Evolutionary conservation across 2,329 filamentous ascomycete genomes (phyloP).

Genomic region (Nemania sp.): DNA sequence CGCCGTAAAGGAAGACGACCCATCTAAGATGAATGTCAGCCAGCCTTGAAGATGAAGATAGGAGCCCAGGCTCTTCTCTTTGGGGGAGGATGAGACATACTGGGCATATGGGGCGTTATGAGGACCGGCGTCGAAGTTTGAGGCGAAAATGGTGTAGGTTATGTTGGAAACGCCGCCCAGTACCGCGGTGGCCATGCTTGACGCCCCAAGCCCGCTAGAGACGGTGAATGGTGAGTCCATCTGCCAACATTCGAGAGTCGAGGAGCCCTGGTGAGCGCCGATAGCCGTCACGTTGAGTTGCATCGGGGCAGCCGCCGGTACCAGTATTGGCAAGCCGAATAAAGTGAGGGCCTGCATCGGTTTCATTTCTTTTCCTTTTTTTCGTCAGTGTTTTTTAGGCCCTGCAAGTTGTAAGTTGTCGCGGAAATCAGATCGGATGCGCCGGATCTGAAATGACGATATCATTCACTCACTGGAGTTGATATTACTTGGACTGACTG

Average conservation of each 20-base stretch:
- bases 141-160: constrained; percentile 44
- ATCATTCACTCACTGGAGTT: no score
- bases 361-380: background rate
- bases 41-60: background rate
- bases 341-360: constrained; percentile 9
- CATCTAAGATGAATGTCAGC: constrained; percentile 29
- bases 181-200: constrained; percentile 37
- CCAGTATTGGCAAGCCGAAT: constrained; percentile 1
- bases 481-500: no score
- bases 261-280: constrained; percentile 41
- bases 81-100: constrained; percentile 34
- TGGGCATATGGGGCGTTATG: constrained; percentile 49
- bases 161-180: constrained; percentile 43
- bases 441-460: no score
- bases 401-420: background rate
- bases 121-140: constrained; percentile 44
- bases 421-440: no score
- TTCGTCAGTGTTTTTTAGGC: background rate
- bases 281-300: constrained; percentile 48
- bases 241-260: constrained; percentile 51
- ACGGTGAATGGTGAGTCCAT: constrained; percentile 43
- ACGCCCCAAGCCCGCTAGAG: constrained; percentile 40
- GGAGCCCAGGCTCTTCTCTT: background rate
- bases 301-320: constrained; percentile 13
- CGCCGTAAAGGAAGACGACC: constrained; percentile 45